phyloP scores from a whole-genome alignment of 2,329 filamentous ascomycete species.

The Davidsoniella eucalypti region DNA sequence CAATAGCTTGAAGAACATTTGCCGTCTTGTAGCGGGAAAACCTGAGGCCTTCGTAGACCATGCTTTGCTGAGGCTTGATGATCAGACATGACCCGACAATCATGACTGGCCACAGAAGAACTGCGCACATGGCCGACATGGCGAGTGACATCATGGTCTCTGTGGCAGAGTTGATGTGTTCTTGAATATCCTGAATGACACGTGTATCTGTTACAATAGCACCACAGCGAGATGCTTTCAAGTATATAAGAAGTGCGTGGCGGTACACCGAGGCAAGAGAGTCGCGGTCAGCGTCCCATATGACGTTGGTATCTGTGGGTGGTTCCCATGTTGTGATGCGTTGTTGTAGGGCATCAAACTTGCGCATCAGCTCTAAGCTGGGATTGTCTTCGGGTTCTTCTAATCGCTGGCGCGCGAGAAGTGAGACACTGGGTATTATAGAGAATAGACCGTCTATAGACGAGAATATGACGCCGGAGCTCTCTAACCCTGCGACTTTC shows the following conservation, averaged over 20 bases:
- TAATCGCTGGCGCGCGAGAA: constrained; percentile 9
- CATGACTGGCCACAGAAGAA: constrained; percentile 12
- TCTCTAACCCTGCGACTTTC: constrained; percentile 7
- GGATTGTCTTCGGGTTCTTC: constrained; percentile 9
- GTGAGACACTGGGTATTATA: constrained; percentile 5
- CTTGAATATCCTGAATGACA: constrained; percentile 11
- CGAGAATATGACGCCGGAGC: constrained; percentile 10
- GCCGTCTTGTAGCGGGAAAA: constrained; percentile 12
- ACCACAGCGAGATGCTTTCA: constrained; percentile 10
- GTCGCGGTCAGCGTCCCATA: constrained; percentile 12
- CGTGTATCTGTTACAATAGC: constrained; percentile 8
- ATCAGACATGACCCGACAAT: constrained; percentile 12
- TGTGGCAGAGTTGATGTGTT: constrained; percentile 11
- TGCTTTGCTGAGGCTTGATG: constrained; percentile 12
- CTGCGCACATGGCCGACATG: constrained; percentile 11
- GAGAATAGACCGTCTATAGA: constrained; percentile 12
- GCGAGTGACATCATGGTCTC: constrained; percentile 12
- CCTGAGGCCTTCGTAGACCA: constrained; percentile 12
- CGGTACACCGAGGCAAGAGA: constrained; percentile 11
- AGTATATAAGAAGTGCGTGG: constrained; percentile 8
- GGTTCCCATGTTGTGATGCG: constrained; percentile 10
- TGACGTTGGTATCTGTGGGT: constrained; percentile 3
- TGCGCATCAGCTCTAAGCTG: not conserved
- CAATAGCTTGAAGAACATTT: constrained; percentile 12
- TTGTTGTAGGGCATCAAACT: constrained; percentile 9